A percentile compares a stretch with the other conserved stretches of the same genome.
Evolutionary conservation across 345 rosid genomes (phyloP).

Genomic region (Hibiscus syriacus): DNA sequence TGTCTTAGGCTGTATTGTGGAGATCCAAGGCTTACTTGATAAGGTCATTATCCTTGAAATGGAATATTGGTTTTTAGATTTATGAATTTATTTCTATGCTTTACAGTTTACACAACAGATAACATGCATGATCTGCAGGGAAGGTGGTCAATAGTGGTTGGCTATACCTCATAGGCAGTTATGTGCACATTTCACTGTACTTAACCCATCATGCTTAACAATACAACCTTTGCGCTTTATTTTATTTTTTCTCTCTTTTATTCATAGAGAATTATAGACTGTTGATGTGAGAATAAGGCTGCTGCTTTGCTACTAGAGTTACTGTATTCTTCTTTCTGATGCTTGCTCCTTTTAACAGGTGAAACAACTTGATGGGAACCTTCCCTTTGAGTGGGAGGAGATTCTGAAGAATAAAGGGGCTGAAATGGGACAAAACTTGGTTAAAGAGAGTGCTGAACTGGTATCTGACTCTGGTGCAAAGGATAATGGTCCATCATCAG

Average conservation of each 20-base stretch:
- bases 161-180: neutral
- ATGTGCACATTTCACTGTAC: neutral
- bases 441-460: slow-evolving; percentile 17
- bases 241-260: neutral
- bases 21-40: slow-evolving; percentile 62
- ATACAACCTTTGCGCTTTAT: neutral
- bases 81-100: neutral
- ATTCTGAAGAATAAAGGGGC: slow-evolving; percentile 27
- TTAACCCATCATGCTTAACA: neutral
- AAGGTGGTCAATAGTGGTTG: neutral
- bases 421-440: slow-evolving; percentile 17
- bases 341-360: slow-evolving; percentile 28
- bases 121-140: neutral
- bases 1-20: slow-evolving; percentile 77
- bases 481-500: slow-evolving; percentile 6
- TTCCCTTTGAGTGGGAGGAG: slow-evolving; percentile 58
- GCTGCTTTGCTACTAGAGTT: neutral
- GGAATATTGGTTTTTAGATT: neutral
- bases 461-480: slow-evolving; percentile 25
- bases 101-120: neutral
- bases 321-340: neutral
- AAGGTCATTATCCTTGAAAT: slow-evolving; percentile 38
- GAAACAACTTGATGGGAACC: slow-evolving; percentile 61
- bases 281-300: neutral
- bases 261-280: neutral